Evolutionary conservation across 116 monocot genomes (phyloP).

Genomic region (Trichopus zeylanicus): DNA sequence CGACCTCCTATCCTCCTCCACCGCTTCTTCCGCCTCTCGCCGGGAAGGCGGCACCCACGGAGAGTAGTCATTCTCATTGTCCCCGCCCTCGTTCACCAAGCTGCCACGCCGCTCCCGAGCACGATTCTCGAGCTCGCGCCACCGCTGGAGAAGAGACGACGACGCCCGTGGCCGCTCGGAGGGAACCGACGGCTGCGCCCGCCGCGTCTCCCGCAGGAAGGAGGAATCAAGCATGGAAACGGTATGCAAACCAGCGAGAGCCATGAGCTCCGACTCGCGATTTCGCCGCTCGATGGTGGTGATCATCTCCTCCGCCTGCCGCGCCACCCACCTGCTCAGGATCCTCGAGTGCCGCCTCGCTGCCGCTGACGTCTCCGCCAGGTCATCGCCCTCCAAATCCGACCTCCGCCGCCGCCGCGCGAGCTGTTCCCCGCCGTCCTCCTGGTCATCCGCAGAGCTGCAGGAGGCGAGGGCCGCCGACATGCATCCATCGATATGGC

Average conservation of each 20-base stretch:
- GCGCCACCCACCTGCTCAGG: slow-evolving; percentile 69
- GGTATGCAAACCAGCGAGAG: slow-evolving; percentile 66
- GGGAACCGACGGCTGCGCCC: slow-evolving; percentile 14
- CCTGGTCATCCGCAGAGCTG: slow-evolving; percentile 20
- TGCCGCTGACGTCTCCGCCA: slow-evolving; percentile 60
- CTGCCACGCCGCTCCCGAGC: slow-evolving; percentile 1
- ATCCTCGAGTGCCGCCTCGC: slow-evolving; percentile 58
- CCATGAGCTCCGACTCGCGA: slow-evolving; percentile 77
- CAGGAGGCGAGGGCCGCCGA: slow-evolving; percentile 31
- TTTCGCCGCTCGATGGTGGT: slow-evolving; percentile 69
- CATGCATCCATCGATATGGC: slow-evolving; percentile 35
- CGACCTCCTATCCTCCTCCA: slow-evolving; percentile 14
- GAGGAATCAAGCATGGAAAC: slow-evolving; percentile 87
- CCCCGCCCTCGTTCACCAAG: slow-evolving; percentile 21
- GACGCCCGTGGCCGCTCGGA: slow-evolving; percentile 21
- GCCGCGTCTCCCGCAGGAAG: slow-evolving; percentile 30
- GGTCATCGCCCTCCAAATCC: slow-evolving; percentile 40
- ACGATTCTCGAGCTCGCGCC: slow-evolving; percentile 46
- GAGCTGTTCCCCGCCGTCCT: slow-evolving; percentile 22
- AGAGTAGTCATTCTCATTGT: slow-evolving; percentile 17
- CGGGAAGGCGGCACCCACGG: slow-evolving; percentile 2
- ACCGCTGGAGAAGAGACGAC: slow-evolving; percentile 56
- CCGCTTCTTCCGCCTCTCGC: slow-evolving; percentile 6
- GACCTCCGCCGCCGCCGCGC: slow-evolving; percentile 40
- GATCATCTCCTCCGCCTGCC: slow-evolving; percentile 79